These are phyloP conservation scores for Ilyonectria robusta DNA, from an alignment of 2,329 filamentous ascomycete species.

Conservation along the genomic window DNA sequence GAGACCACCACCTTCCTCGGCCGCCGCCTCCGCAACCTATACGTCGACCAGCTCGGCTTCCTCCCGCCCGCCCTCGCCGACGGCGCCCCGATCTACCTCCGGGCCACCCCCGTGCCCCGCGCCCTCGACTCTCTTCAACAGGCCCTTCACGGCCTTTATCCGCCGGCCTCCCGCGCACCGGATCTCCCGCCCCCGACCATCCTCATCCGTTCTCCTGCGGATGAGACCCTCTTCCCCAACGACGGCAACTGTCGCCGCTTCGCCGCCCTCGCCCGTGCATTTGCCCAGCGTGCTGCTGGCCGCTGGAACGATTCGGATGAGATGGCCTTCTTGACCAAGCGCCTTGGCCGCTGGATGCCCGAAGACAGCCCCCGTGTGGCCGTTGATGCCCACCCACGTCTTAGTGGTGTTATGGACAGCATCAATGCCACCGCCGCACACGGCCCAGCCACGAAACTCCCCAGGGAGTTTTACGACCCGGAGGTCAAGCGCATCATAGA, in stretches of 20 bases:
- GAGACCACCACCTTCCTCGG: constrained; percentile 80
- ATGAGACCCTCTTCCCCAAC: constrained; percentile 88
- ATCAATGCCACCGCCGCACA: constrained; percentile 92
- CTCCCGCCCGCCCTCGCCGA: constrained; percentile 73
- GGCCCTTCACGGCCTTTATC: constrained; percentile 82
- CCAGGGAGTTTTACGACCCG: constrained; percentile 88
- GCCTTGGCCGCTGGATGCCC: constrained; percentile 90
- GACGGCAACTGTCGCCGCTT: constrained; percentile 82
- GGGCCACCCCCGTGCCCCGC: constrained; percentile 80
- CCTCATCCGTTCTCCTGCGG: constrained; percentile 72
- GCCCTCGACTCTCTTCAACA: constrained; percentile 85
- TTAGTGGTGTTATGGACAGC: constrained; percentile 94
- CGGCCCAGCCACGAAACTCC: constrained; percentile 79
- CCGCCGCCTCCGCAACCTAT: constrained; percentile 76
- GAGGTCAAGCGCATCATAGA: constrained; percentile 78
- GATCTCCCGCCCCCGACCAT: constrained; percentile 75
- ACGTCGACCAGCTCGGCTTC: constrained; percentile 81
- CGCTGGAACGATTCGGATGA: constrained; percentile 84
- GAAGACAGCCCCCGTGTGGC: constrained; percentile 76
- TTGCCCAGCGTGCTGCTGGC: constrained; percentile 78
- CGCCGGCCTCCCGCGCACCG: constrained; percentile 60
- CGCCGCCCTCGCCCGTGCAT: constrained; percentile 76
- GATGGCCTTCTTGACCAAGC: constrained; percentile 84
- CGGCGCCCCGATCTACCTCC: constrained; percentile 77
- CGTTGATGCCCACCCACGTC: constrained; percentile 85